phyloP scores from a whole-genome alignment of 768 basidiomycete genomes.

The Symmetrospora coprosmae region DNA sequence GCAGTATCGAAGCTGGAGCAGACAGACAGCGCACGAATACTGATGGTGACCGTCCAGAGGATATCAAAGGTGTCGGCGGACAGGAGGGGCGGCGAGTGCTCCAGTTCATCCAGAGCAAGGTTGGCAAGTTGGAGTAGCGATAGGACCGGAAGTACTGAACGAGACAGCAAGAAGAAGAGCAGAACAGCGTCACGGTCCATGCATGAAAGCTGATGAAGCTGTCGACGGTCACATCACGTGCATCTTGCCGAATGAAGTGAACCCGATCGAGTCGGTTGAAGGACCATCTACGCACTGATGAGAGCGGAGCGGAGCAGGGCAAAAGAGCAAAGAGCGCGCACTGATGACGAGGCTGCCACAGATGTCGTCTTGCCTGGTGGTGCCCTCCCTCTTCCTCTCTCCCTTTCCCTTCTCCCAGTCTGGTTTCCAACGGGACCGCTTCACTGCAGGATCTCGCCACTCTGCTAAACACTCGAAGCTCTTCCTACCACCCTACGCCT shows the following conservation, averaged over 20 bases:
- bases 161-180: not conserved
- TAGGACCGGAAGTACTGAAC: not conserved
- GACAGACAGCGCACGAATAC: constrained; percentile 15
- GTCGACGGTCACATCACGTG: constrained; percentile 9
- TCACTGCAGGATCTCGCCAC: constrained; percentile 11
- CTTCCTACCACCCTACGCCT: not conserved
- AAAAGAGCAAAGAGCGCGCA: not conserved
- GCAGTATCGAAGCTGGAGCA: constrained; percentile 15
- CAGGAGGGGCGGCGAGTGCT: constrained; percentile 1
- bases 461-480: not conserved
- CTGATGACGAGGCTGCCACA: not conserved
- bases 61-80: constrained; percentile 9
- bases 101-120: constrained; percentile 1
- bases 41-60: constrained; percentile 16
- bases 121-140: constrained; percentile 5
- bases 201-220: not conserved
- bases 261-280: not conserved
- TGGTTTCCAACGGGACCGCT: constrained; percentile 20
- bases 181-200: not conserved
- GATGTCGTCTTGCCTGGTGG: not conserved
- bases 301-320: not conserved
- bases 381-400: not conserved
- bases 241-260: not conserved
- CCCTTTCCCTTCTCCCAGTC: constrained; percentile 1
- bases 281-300: not conserved